phyloP scores from a whole-genome alignment of 139 green algal genomes.

The Micractinium sp. region DNA sequence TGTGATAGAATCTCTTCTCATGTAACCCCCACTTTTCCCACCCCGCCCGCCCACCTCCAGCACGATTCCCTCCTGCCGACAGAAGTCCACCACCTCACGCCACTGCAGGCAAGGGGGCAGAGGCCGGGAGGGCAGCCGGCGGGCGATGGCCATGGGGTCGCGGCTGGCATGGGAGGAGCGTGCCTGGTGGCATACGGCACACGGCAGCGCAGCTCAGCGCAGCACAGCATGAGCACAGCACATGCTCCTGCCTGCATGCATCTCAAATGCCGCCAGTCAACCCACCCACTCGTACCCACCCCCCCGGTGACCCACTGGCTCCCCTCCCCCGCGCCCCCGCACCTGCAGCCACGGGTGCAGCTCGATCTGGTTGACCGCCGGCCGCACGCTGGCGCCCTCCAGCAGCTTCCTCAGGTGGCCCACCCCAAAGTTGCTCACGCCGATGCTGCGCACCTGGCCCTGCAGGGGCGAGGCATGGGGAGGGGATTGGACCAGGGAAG shows the following conservation, averaged over 20 bases:
- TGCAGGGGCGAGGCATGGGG: neutral
- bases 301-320: neutral
- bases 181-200: too few relatives aligned
- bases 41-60: slow-evolving; percentile 49
- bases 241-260: neutral
- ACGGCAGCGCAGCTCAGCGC: too few relatives aligned
- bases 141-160: too few relatives aligned
- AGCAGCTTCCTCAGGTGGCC: slow-evolving; percentile 73
- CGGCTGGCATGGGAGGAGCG: too few relatives aligned
- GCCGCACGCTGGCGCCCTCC: slow-evolving; percentile 43
- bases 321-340: neutral
- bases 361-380: slow-evolving; percentile 82
- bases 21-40: neutral
- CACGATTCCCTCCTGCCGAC: slow-evolving; percentile 53
- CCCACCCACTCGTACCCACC: neutral
- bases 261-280: neutral
- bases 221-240: neutral
- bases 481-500: neutral
- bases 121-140: neutral
- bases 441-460: slow-evolving; percentile 61
- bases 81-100: slow-evolving; percentile 56
- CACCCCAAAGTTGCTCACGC: slow-evolving; percentile 76
- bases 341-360: slow-evolving; percentile 54
- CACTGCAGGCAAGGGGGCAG: slow-evolving; percentile 60
- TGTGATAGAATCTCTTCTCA: too few relatives aligned